phyloP scores from a whole-genome alignment of 2,329 filamentous ascomycete genomes.

The Tricladium varicosporioides region DNA sequence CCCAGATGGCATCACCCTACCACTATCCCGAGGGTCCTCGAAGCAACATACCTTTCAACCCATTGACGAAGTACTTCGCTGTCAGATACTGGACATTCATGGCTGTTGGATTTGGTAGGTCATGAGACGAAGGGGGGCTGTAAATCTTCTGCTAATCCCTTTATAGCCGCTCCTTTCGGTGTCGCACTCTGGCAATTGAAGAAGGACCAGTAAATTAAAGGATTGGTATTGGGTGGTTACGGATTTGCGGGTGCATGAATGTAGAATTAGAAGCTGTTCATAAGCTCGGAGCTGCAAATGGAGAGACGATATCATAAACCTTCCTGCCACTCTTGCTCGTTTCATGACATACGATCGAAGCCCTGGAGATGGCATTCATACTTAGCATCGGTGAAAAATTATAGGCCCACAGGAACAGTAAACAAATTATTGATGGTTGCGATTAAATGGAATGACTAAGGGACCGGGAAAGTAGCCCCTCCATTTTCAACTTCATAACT shows the following conservation, averaged over 20 bases:
- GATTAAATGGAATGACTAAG: background rate
- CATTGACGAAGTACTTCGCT: slow-evolving; percentile 81
- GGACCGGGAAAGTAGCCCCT: background rate
- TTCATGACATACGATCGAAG: no score
- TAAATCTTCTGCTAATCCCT: slow-evolving; percentile 21
- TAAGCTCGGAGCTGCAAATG: slow-evolving; percentile 12
- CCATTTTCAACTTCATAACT: background rate
- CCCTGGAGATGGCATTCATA: no score
- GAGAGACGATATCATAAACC: background rate
- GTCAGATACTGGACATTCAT: slow-evolving; percentile 81
- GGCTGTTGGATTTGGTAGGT: slow-evolving; percentile 48
- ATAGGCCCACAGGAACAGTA: no score
- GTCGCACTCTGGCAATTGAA: slow-evolving; percentile 48
- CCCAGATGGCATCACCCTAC: slow-evolving; percentile 85
- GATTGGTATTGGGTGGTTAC: background rate
- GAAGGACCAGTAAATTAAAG: slow-evolving; percentile 35
- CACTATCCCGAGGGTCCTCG: slow-evolving; percentile 97
- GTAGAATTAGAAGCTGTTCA: slow-evolving; percentile 16
- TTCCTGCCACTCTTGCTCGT: no score
- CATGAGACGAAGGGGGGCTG: background rate
- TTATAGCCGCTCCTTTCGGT: slow-evolving; percentile 54
- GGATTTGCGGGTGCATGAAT: slow-evolving; percentile 5
- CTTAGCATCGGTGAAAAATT: no score
- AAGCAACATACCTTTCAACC: slow-evolving; percentile 96
- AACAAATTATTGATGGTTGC: background rate